A percentile compares a stretch with the other conserved stretches of the same genome.
Conservation (phyloP, 2,329 filamentous ascomycete species). For the Pleurostoma richardsiae region DNA sequence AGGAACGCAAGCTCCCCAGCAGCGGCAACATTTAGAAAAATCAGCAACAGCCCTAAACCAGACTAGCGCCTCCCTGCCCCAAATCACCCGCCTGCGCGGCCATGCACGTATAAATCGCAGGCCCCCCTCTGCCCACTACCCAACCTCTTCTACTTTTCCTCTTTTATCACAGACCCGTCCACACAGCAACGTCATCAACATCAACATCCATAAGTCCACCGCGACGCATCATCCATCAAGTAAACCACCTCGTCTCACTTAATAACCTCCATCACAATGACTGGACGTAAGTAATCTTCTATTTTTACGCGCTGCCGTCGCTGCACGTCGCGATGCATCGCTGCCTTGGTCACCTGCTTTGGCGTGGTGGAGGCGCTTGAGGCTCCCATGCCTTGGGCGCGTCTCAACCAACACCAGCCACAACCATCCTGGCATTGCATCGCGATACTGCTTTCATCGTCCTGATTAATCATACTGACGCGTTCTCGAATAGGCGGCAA, state of each 20-base stretch:
- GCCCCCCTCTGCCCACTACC: slow-evolving; percentile 3
- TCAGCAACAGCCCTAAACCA: slow-evolving; percentile 10
- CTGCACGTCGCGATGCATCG: slow-evolving; percentile 1
- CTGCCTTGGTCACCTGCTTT: slow-evolving; percentile 11
- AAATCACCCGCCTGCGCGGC: slow-evolving; percentile 7
- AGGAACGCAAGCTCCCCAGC: slow-evolving; percentile 1
- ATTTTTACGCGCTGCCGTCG: slow-evolving; percentile 5
- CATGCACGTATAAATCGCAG: slow-evolving; percentile 11
- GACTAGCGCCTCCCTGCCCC: slow-evolving; percentile 11
- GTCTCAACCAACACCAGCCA: slow-evolving; percentile 14
- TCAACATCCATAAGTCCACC: slow-evolving; percentile 21
- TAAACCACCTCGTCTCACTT: slow-evolving; percentile 7
- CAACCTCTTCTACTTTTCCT: slow-evolving; percentile 3
- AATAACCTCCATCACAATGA: slow-evolving; percentile 50
- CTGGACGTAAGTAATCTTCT: slow-evolving; percentile 37
- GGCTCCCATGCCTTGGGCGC: slow-evolving; percentile 18
- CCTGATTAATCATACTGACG: slow-evolving; percentile 34
- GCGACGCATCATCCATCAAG: slow-evolving; percentile 23
- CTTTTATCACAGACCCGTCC: slow-evolving; percentile 16
- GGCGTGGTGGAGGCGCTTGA: slow-evolving; percentile 13
- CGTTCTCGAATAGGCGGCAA: slow-evolving; percentile 65
- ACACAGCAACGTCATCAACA: slow-evolving; percentile 21
- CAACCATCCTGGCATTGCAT: slow-evolving; percentile 4
- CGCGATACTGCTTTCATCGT: background rate
- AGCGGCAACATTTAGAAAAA: background rate